Evolutionary conservation across 495 filamentous ascomycete genomes (phyloP).

Genomic region (Penicillium steckii): DNA sequence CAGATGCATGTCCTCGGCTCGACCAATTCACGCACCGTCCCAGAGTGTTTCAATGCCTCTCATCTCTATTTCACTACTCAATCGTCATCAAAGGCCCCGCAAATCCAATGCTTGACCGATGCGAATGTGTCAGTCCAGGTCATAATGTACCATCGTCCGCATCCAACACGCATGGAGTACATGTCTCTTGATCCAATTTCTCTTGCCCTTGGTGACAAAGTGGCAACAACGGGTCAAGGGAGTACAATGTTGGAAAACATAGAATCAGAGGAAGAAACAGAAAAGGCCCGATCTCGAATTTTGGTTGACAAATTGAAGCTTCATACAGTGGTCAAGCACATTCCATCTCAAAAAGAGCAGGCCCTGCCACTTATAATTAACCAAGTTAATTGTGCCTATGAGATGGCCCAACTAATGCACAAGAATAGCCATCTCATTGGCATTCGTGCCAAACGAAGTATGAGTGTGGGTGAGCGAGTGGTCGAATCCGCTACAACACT

Average conservation of each 20-base stretch:
- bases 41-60: conserved; percentile 58
- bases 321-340: conserved; percentile 77
- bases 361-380: conserved; percentile 80
- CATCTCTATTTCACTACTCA: conserved; percentile 69
- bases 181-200: conserved; percentile 89
- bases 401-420: conserved; percentile 78
- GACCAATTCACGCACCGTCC: conserved; percentile 57
- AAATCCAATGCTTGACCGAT: conserved; percentile 66
- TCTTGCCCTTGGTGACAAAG: conserved; percentile 80
- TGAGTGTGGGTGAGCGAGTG: conserved; percentile 93
- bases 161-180: conserved; percentile 91
- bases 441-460: conserved; percentile 71
- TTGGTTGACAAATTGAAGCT: conserved; percentile 87
- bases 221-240: conserved; percentile 24
- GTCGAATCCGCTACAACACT: conserved; percentile 88
- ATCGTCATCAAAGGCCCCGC: conserved; percentile 57
- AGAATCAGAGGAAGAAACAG: conserved; percentile 56
- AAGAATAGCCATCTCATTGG: conserved; percentile 84
- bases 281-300: conserved; percentile 56
- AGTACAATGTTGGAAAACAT: conserved; percentile 26
- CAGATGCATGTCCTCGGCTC: conserved; percentile 84
- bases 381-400: conserved; percentile 94
- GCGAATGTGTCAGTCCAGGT: conserved; percentile 71
- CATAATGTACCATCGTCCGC: conserved; percentile 82
- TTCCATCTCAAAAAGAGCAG: conserved; percentile 77